Percentiles rank a stretch among this genome's conserved stretches.
Conservation (phyloP, 2,329 filamentous ascomycete species). For the Alternaria triticimaculans region DNA sequence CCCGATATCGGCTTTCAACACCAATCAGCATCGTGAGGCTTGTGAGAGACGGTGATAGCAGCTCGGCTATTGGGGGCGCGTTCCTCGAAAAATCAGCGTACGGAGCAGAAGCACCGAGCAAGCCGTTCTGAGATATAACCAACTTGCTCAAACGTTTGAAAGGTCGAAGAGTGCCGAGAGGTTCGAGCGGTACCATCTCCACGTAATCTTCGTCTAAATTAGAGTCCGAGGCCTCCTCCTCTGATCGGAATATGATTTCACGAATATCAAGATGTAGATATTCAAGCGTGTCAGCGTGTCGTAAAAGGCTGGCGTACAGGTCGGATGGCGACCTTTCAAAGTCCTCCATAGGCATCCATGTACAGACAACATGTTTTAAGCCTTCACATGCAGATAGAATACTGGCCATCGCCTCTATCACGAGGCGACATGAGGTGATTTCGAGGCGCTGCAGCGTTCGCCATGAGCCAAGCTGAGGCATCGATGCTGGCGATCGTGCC, state of each 20-base stretch:
- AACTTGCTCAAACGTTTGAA: constrained; percentile 17
- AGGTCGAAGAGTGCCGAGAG: constrained; percentile 15
- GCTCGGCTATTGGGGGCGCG: constrained; percentile 4
- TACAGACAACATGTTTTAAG: constrained; percentile 28
- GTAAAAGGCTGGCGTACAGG: constrained; percentile 17
- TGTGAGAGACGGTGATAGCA: constrained; percentile 19
- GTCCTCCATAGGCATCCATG: constrained; percentile 23
- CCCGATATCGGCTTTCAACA: background rate
- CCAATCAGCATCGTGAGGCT: constrained; percentile 13
- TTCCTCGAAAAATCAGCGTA: constrained; percentile 1
- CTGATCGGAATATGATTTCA: background rate
- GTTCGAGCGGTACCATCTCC: background rate
- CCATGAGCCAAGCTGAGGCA: background rate
- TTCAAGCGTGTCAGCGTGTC: constrained; percentile 22
- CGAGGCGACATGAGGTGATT: constrained; percentile 23
- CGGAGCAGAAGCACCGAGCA: constrained; percentile 1
- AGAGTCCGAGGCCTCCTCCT: background rate
- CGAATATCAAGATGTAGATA: constrained; percentile 23
- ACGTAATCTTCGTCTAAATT: background rate
- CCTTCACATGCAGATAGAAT: constrained; percentile 19
- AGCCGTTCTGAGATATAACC: constrained; percentile 16
- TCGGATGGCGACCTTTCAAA: background rate
- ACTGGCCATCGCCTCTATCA: constrained; percentile 10
- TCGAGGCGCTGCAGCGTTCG: constrained; percentile 26
- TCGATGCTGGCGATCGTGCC: background rate